A percentile compares a stretch with the other conserved stretches of the same genome.
Evolutionary conservation across 352 stramenopile genomes (phyloP).

Genomic region (Phytopythium helicoides): DNA sequence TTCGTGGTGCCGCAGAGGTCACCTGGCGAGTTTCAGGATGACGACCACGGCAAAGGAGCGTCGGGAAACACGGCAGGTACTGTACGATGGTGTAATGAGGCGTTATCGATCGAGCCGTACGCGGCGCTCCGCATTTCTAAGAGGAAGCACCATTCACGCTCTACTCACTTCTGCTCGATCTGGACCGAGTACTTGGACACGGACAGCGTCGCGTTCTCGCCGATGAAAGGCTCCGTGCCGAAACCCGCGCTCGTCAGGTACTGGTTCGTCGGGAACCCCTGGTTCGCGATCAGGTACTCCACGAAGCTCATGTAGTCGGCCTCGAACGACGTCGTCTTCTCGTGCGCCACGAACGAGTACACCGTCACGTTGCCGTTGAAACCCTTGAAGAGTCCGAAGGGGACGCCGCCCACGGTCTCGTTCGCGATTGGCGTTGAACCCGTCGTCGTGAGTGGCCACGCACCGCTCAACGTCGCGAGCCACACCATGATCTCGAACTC

Average conservation of each 20-base stretch:
- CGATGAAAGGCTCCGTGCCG: constrained; percentile 19
- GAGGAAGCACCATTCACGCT: too few species aligned
- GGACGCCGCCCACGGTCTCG: constrained; percentile 6
- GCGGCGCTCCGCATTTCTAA: too few species aligned
- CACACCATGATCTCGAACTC: constrained; percentile 45
- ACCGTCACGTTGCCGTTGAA: constrained; percentile 29
- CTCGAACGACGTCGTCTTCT: constrained; percentile 21
- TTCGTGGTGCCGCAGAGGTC: too few species aligned
- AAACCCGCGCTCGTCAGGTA: constrained; percentile 17
- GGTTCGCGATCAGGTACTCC: constrained; percentile 8
- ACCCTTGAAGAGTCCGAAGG: constrained; percentile 20
- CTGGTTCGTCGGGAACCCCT: constrained; percentile 10
- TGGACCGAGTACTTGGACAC: constrained; percentile 19
- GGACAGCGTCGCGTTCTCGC: constrained; percentile 13
- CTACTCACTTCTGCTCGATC: constrained; percentile 1
- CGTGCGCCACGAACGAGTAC: constrained; percentile 23
- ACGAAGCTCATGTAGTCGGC: constrained; percentile 26
- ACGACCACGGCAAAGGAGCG: too few species aligned
- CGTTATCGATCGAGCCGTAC: too few species aligned
- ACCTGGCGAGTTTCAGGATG: too few species aligned
- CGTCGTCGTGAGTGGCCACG: constrained; percentile 18
- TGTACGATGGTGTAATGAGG: too few species aligned
- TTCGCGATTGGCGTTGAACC: constrained; percentile 5
- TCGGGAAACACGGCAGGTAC: too few species aligned
- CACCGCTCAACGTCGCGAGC: constrained; percentile 28